Percentiles rank a stretch among this genome's conserved stretches.
Evolutionary conservation across 208 protist species (phyloP).

Genomic region (Wallacemonas sp.): DNA sequence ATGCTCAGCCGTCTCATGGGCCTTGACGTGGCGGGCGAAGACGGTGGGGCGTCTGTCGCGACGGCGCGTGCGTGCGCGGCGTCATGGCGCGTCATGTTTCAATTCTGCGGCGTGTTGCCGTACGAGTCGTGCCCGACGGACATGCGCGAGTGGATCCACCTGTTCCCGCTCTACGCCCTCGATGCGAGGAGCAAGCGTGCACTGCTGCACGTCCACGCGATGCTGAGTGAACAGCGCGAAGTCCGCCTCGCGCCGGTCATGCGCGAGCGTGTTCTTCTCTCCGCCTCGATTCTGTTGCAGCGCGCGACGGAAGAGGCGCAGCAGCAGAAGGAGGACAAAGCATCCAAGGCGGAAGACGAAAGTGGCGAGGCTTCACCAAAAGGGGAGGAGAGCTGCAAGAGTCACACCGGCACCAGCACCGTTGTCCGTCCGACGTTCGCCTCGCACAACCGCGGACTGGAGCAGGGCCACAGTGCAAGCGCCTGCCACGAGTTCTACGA

Average conservation of each 20-base stretch:
- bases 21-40: conserved; percentile 2
- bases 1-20: conserved; percentile 24
- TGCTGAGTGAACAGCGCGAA: conserved; percentile 6
- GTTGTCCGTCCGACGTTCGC: conserved; percentile 10
- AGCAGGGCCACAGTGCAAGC: conserved; percentile 9
- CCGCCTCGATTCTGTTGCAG: conserved; percentile 3
- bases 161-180: conserved; percentile 56
- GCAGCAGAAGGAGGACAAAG: not conserved
- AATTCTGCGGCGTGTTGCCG: conserved; percentile 50
- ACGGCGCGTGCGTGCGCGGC: conserved; percentile 16
- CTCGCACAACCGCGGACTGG: not conserved
- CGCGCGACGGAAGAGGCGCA: too few relatives aligned
- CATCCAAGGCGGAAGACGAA: not conserved
- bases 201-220: conserved; percentile 41
- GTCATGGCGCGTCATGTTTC: conserved; percentile 43
- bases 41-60: not conserved
- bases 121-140: conserved; percentile 27
- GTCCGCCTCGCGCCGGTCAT: conserved; percentile 23
- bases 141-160: conserved; percentile 47
- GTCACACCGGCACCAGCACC: conserved; percentile 1
- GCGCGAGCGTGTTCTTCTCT: conserved; percentile 31
- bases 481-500: conserved; percentile 34
- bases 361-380: not conserved
- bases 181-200: conserved; percentile 32
- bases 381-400: not conserved